Evolutionary conservation across 176 grass and related monocot genomes (phyloP).

Genomic region (Paspalum vaginatum): DNA sequence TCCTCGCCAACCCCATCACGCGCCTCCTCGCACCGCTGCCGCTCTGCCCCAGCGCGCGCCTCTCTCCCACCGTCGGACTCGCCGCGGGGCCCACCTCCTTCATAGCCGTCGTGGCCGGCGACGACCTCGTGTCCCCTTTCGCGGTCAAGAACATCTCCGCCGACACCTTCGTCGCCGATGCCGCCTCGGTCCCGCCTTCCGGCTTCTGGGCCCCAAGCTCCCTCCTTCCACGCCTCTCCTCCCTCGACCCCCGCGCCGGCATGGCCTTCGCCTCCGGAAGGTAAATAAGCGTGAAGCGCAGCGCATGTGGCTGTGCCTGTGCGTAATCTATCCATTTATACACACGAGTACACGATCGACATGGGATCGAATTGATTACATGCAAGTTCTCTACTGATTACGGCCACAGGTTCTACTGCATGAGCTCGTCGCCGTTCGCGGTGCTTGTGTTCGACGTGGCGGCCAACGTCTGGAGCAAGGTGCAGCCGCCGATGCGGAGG

Average conservation of each 20-base stretch:
- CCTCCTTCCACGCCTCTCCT: constrained; percentile 77
- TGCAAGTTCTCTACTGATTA: constrained; percentile 15
- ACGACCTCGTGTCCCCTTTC: constrained; percentile 91
- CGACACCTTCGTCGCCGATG: constrained; percentile 85
- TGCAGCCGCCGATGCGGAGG: constrained; percentile 89
- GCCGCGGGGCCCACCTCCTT: constrained; percentile 72
- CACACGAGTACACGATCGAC: not conserved
- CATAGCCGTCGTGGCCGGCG: constrained; percentile 70
- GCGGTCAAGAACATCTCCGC: constrained; percentile 95
- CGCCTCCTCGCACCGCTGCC: constrained; percentile 72
- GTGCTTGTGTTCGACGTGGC: constrained; percentile 75
- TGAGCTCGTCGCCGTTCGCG: constrained; percentile 84
- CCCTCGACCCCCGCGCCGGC: constrained; percentile 69
- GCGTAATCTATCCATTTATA: not conserved
- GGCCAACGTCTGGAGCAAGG: constrained; percentile 73
- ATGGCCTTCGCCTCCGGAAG: constrained; percentile 70
- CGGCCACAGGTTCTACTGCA: constrained; percentile 76
- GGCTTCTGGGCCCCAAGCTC: constrained; percentile 71
- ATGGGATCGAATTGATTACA: not conserved
- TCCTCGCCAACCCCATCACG: constrained; percentile 81
- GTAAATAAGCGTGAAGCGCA: not conserved
- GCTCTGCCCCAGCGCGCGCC: constrained; percentile 61
- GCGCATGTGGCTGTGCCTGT: not conserved
- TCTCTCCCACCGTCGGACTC: constrained; percentile 81
- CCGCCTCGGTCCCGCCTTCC: constrained; percentile 52